These are phyloP conservation scores for Penicillium roqueforti DNA, from an alignment of 495 filamentous ascomycete species.

Conservation along the genomic window DNA sequence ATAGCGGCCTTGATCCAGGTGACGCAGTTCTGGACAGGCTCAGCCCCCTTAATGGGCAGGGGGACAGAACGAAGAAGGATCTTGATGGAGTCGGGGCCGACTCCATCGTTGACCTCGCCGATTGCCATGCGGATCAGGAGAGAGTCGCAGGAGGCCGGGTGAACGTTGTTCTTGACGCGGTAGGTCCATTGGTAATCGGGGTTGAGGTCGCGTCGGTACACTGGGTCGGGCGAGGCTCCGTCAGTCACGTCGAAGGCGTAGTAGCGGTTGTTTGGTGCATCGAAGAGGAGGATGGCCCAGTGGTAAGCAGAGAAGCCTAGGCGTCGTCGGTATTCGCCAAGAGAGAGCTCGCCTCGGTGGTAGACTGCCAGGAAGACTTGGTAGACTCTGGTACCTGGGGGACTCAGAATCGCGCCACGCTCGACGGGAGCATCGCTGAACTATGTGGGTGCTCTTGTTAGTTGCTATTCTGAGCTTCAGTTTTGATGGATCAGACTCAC, in stretches of 20 bases:
- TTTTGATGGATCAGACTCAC: background rate
- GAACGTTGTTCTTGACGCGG: background rate
- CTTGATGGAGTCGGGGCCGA: background rate
- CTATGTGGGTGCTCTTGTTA: background rate
- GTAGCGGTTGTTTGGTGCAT: background rate
- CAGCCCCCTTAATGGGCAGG: background rate
- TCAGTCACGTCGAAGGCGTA: constrained; percentile 7
- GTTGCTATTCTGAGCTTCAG: background rate
- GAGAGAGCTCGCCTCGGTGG: constrained; percentile 18
- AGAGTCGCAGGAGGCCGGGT: background rate
- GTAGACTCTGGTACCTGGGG: background rate
- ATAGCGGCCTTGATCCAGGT: constrained; percentile 1
- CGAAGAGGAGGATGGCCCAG: constrained; percentile 17
- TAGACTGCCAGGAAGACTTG: constrained; percentile 14
- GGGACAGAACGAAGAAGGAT: background rate
- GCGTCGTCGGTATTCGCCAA: constrained; percentile 8
- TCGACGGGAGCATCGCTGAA: background rate
- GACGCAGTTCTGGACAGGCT: constrained; percentile 5
- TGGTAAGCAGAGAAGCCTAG: constrained; percentile 18
- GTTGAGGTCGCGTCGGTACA: background rate
- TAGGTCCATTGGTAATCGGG: constrained; percentile 3
- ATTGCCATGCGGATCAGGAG: background rate
- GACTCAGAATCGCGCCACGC: background rate
- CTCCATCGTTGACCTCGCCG: background rate
- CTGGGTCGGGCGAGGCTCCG: background rate